Conservation (phyloP, 352 stramenopile genomes). For the Peronospora tabacina region DNA sequence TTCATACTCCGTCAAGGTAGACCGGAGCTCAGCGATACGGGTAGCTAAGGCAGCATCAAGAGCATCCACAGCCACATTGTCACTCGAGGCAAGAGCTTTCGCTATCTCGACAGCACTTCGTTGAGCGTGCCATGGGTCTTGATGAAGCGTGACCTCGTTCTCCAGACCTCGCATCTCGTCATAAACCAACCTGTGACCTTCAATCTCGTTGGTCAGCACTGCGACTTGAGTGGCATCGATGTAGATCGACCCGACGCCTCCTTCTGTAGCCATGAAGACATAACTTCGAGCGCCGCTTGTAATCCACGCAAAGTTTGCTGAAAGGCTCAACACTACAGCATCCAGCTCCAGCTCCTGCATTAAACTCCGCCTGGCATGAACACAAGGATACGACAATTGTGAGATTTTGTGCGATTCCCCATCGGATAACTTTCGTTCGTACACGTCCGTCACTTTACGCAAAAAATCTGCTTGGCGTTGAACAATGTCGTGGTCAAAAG, state of each 20-base stretch:
- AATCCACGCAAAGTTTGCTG: constrained; percentile 66
- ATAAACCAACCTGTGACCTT: constrained; percentile 61
- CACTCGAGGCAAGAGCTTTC: constrained; percentile 33
- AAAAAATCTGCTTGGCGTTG: constrained; percentile 42
- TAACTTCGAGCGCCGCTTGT: constrained; percentile 51
- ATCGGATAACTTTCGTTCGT: constrained; percentile 13
- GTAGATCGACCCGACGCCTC: constrained; percentile 55
- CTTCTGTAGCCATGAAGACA: constrained; percentile 62
- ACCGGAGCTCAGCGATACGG: constrained; percentile 31
- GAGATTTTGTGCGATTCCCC: background rate
- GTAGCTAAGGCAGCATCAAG: constrained; percentile 22
- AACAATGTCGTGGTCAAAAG: constrained; percentile 37
- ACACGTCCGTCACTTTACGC: constrained; percentile 42
- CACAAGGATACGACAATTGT: constrained; percentile 1
- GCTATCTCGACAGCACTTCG: constrained; percentile 25
- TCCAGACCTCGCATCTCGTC: constrained; percentile 58
- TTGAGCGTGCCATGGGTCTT: constrained; percentile 51
- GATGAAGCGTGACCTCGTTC: constrained; percentile 31
- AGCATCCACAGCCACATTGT: constrained; percentile 33
- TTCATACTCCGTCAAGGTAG: constrained; percentile 48
- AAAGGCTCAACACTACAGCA: constrained; percentile 44
- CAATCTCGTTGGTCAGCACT: constrained; percentile 66
- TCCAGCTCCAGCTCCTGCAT: constrained; percentile 37
- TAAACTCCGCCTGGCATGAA: constrained; percentile 30
- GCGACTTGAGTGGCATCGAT: constrained; percentile 42